Evolutionary conservation across 208 protist species (phyloP).

Genomic region (Trichomonas vaginalis): DNA sequence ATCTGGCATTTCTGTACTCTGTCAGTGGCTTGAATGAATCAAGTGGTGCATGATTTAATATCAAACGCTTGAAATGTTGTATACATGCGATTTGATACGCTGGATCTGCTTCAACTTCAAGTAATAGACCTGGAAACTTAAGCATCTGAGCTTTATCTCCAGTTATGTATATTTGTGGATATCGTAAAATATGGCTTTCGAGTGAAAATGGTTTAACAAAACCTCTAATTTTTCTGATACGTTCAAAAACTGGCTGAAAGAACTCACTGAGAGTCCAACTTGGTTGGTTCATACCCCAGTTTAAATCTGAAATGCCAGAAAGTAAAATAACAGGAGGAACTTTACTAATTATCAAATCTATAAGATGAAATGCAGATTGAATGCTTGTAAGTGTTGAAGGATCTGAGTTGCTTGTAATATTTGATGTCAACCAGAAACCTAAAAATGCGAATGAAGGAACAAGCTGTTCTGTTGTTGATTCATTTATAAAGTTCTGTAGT

Average conservation of each 20-base stretch:
- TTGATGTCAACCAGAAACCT: background rate
- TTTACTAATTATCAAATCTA: background rate
- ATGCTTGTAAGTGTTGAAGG: background rate
- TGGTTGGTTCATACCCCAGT: background rate
- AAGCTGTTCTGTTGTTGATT: background rate
- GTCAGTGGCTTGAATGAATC: background rate
- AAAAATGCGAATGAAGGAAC: background rate
- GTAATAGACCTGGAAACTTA: background rate
- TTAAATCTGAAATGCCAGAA: background rate
- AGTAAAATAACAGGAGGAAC: background rate
- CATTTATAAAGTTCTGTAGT: background rate
- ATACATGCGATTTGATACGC: background rate
- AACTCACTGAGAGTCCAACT: background rate
- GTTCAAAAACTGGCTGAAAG: background rate
- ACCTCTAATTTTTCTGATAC: background rate
- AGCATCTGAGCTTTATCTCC: background rate
- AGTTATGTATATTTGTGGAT: background rate
- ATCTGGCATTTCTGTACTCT: background rate
- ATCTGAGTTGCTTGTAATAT: background rate
- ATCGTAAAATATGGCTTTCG: background rate
- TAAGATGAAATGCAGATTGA: background rate
- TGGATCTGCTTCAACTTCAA: background rate
- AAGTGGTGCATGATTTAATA: background rate
- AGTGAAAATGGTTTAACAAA: background rate
- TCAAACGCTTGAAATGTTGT: background rate